phyloP scores from a whole-genome alignment of 2,329 filamentous ascomycete genomes.

The Aspergillus sp. region DNA sequence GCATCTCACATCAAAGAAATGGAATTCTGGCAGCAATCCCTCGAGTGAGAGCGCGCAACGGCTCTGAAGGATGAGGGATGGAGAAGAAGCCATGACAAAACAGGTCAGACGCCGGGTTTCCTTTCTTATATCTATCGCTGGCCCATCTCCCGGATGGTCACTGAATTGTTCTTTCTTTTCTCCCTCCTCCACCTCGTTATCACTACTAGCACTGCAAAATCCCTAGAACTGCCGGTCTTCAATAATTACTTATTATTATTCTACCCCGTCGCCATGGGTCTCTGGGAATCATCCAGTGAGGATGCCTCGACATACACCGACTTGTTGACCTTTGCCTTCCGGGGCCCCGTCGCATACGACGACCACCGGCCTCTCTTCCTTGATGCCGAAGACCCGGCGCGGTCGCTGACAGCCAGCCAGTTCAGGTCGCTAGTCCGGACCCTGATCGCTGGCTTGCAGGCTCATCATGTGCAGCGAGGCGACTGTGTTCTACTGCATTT shows the following conservation, averaged over 20 bases:
- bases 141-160: background rate
- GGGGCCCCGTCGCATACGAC: slow-evolving; percentile 27
- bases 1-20: slow-evolving; percentile 6
- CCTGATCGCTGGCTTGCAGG: slow-evolving; percentile 34
- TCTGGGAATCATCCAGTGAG: slow-evolving; percentile 13
- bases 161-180: background rate
- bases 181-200: background rate
- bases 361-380: slow-evolving; percentile 34
- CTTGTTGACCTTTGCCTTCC: slow-evolving; percentile 36
- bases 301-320: slow-evolving; percentile 26
- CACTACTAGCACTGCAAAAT: too few species aligned
- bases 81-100: background rate
- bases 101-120: background rate
- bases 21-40: background rate
- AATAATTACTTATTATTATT: slow-evolving; percentile 1
- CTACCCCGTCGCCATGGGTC: slow-evolving; percentile 13
- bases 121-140: slow-evolving; percentile 1
- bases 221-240: background rate
- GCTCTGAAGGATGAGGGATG: too few species aligned
- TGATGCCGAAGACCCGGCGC: slow-evolving; percentile 33
- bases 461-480: slow-evolving; percentile 30
- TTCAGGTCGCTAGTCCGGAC: slow-evolving; percentile 29
- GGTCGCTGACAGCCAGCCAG: slow-evolving; percentile 28
- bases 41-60: too few species aligned
- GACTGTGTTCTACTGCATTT: slow-evolving; percentile 38